phyloP scores from a whole-genome alignment of 2,329 filamentous ascomycete genomes.

The Aschersonia sp. region DNA sequence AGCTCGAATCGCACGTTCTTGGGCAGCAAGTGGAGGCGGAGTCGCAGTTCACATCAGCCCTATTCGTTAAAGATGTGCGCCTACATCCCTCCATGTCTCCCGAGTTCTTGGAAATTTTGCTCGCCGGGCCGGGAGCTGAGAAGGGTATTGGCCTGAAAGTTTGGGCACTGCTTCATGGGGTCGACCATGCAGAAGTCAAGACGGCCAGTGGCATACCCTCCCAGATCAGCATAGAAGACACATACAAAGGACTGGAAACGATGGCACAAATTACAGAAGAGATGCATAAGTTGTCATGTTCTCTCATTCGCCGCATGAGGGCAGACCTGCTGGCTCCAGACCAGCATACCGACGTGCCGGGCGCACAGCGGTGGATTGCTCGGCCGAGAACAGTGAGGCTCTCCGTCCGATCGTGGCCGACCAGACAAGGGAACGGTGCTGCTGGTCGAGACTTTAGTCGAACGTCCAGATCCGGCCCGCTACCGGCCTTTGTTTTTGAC shows the following conservation, averaged over 20 bases:
- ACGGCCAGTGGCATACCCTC: slow-evolving; percentile 58
- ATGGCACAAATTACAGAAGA: slow-evolving; percentile 51
- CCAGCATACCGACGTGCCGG: slow-evolving; percentile 15
- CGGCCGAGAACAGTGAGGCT: slow-evolving; percentile 71
- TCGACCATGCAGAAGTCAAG: slow-evolving; percentile 62
- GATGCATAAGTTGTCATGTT: slow-evolving; percentile 51
- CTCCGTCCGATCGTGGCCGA: slow-evolving; percentile 50
- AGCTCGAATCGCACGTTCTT: slow-evolving; percentile 39
- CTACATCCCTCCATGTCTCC: slow-evolving; percentile 47
- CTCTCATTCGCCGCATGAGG: slow-evolving; percentile 66
- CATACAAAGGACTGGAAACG: slow-evolving; percentile 59
- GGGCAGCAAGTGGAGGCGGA: slow-evolving; percentile 16
- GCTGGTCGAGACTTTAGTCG: slow-evolving; percentile 48
- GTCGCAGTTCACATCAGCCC: slow-evolving; percentile 22
- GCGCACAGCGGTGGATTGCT: slow-evolving; percentile 51
- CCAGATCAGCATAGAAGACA: slow-evolving; percentile 92
- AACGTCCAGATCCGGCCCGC: slow-evolving; percentile 58
- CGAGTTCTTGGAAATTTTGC: slow-evolving; percentile 49
- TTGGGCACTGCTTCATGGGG: slow-evolving; percentile 70
- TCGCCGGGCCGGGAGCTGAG: slow-evolving; percentile 56
- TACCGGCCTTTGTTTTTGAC: slow-evolving; percentile 63
- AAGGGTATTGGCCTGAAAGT: slow-evolving; percentile 57
- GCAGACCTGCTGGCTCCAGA: slow-evolving; percentile 52
- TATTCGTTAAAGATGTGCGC: slow-evolving; percentile 55
- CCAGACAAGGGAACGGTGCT: slow-evolving; percentile 22